Base-by-base conservation (phyloP, 306 rosid genomes). In the Pterocarpus santalinus region DNA sequence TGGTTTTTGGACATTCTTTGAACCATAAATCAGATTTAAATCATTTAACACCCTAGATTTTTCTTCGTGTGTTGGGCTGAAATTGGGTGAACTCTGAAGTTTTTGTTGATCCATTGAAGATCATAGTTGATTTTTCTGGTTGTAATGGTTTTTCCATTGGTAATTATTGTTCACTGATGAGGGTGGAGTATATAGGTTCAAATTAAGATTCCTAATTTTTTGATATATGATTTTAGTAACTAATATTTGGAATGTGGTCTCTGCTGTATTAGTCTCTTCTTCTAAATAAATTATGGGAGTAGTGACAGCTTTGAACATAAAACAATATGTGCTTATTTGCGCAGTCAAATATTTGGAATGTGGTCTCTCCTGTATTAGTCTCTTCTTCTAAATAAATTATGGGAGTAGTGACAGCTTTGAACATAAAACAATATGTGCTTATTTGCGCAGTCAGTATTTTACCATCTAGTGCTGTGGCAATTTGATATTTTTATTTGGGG, bases 61-160 rank as follows among this genome's bases (percentile, higher is more conserved):
- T 22, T 22, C 28, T 22, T 22, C 28, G 28, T 22, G 28, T 22
- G 1, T 38, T 4, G 41, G 41, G 41, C 41, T 38, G 17, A 58
- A 69, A 39, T 67, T 62, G 47, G 64, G 17, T 49, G 82, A 34
- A 13, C 7, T 64, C 28, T 22, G 46, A 63, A 70, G 7, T 69
- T 69, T 65, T 46, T 70, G 17, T 71, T 32, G 35, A 35, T 78
- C 72, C 62, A 28, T 76, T 28, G 66, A 60, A 53, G 75, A 33
- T 63, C 65, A 32, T 70, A 52, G 41, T 65, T 58, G 46, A 22
- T 62, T 76, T 63, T 60, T 58, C 15, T 61, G 63, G 44, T 39
- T 39, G 8, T 39, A 39, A n/a, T 78, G 60, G 69, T 61, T 22
- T 22, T 22, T 41, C 28, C 12, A 41, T 70, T 77, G 53, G 53